Evolutionary conservation across 352 stramenopile species (phyloP), one percentile per base, ranked within the genome.

Genomic region (Pythium aphanidermatum): DNA sequence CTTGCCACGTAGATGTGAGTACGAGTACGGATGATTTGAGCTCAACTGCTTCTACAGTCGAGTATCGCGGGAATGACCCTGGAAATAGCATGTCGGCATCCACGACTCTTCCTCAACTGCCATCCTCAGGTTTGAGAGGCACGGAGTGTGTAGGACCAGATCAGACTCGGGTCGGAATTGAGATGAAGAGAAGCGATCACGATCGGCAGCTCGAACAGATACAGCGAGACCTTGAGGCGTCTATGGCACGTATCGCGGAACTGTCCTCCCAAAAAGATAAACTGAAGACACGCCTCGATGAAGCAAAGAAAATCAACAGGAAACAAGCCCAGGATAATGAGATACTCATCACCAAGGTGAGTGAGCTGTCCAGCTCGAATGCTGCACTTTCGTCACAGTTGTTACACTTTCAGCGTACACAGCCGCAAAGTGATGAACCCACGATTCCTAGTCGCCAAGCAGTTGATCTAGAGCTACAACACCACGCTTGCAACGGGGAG

Each of bases 181-280:
- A 11, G 14, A 34, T 34, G 34, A 20, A 40, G n/a, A n/a, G n/a
- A 8, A 0, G 25, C 10, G 16, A 32, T 30, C 2, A 16, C 3
- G 11, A 24, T 19, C 2, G 13, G 25, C 33, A 24, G 16, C 37
- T 58, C 8, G 3, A 37, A 5, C 16, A 37, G 5, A 58, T 47
- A 5, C 47, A 58, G 20, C 12, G 27, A 4, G 31, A 58, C 31
- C 39, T 63, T 1, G 48, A 58, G n/a, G 28, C n/a, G 6, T 58
- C 47, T 2, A 16, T 63, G 3, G 48, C 36, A 10, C 41, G 55
- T 13, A 54, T 63, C 19, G 27, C 52, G 7, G 41, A 62, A 17
- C 39, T 77, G 10, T 56, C 54, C 4, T 36, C 39, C 8, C 60
- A 65, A 33, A 73, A 74, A 33, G 32, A 55, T 1, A 63, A 70